Percentiles rank a stretch among this genome's conserved stretches.
Evolutionary conservation across 371 early-diverging fungal species (phyloP).

Genomic region (Chytridium lagenaria): DNA sequence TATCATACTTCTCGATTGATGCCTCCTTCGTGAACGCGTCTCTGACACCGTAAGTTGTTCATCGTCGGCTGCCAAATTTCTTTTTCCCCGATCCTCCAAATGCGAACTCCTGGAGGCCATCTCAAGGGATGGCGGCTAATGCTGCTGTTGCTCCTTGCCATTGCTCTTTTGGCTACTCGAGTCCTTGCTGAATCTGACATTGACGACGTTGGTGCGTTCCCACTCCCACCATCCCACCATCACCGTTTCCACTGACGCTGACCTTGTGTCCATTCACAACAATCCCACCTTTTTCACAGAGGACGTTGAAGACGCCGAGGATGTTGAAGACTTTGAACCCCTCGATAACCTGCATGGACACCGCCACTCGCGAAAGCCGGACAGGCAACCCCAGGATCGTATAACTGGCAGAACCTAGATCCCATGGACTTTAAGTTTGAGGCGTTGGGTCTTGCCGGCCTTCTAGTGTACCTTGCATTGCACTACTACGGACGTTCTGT

Average conservation of each 20-base stretch:
- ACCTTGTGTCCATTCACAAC: neutral
- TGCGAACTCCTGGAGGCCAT: no score
- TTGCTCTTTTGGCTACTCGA: neutral
- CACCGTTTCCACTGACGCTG: neutral
- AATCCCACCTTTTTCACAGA: no score
- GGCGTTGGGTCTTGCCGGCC: neutral
- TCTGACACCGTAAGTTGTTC: no score
- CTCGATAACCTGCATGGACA: neutral
- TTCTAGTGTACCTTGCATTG: constrained; percentile 23
- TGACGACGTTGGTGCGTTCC: constrained; percentile 13
- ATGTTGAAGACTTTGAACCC: neutral
- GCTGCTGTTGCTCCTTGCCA: constrained; percentile 5
- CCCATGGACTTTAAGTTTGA: constrained; percentile 12
- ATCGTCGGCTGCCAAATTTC: no score
- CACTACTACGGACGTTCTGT: constrained; percentile 27
- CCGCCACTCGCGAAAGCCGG: neutral
- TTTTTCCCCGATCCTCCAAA: no score
- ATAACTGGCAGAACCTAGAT: neutral
- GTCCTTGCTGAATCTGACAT: neutral
- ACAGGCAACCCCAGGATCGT: constrained; percentile 5
- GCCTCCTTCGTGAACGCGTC: no score
- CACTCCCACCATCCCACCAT: no score
- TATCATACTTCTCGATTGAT: no score
- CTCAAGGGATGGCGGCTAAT: no score
- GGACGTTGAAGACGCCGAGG: constrained; percentile 12